phyloP scores from a whole-genome alignment of 2,329 filamentous ascomycete genomes.

The Diaporthe aspalathi region DNA sequence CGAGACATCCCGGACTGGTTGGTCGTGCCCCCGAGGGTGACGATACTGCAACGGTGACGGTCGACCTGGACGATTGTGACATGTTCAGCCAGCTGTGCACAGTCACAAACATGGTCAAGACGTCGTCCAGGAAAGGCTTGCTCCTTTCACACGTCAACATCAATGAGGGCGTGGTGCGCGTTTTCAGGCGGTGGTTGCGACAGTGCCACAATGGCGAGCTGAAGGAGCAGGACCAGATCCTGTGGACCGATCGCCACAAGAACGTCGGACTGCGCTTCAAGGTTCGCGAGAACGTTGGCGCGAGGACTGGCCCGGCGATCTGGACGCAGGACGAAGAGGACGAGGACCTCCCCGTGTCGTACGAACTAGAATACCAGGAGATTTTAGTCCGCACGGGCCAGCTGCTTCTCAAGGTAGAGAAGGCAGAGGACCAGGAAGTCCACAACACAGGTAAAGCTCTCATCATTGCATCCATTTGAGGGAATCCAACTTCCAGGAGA shows the following conservation, averaged over 20 bases:
- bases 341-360: slow-evolving; percentile 76
- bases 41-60: slow-evolving; percentile 65
- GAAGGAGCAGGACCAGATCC: slow-evolving; percentile 53
- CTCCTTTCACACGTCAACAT: slow-evolving; percentile 75
- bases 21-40: slow-evolving; percentile 44
- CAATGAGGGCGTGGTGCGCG: slow-evolving; percentile 74
- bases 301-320: slow-evolving; percentile 50
- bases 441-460: slow-evolving; percentile 73
- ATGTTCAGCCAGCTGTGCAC: slow-evolving; percentile 80
- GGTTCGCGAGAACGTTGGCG: slow-evolving; percentile 68
- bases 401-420: slow-evolving; percentile 74
- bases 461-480: slow-evolving; percentile 65
- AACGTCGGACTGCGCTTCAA: slow-evolving; percentile 77
- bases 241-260: slow-evolving; percentile 75
- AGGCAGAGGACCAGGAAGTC: slow-evolving; percentile 69
- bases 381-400: slow-evolving; percentile 73
- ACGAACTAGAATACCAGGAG: slow-evolving; percentile 78
- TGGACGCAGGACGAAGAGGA: slow-evolving; percentile 49
- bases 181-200: slow-evolving; percentile 79
- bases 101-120: slow-evolving; percentile 74
- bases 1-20: slow-evolving; percentile 49
- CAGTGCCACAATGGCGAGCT: slow-evolving; percentile 58
- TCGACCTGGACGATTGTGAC: slow-evolving; percentile 76
- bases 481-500: slow-evolving; percentile 33
- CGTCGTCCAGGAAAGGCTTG: slow-evolving; percentile 69